Base-by-base conservation (phyloP, 2,329 filamentous ascomycete species). In the Ophiostoma himal-ulmi region DNA sequence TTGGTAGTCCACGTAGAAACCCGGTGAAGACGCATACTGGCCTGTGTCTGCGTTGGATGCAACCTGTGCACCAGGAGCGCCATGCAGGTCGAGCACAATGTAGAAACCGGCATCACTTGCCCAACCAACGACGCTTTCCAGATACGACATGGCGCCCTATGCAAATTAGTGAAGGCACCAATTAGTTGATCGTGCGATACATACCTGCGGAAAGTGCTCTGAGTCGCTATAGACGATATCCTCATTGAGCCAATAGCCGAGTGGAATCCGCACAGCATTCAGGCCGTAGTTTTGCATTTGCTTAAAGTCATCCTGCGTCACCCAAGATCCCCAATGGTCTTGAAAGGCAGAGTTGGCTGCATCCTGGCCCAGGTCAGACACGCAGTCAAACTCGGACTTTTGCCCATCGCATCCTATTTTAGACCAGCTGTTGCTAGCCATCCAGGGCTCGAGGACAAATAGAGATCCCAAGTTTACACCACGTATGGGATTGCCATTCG, bases 1-100 rank as follows among this genome's bases (percentile, higher is more conserved):
- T 76, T 89, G 82, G 75, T 83, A 84, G 71, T 82, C 80, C 39
- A 80, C 78, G 76, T 86, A 89, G 78, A 89, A 89, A 2, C 84
- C 84, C 0, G 85, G 74, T 0, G 74, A 70, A 4, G 68, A 17
- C 0, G 74, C 74, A 39, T 72, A 74, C 72, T 77, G 79, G 77
- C 83, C 84, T 2, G 83, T 85, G 73, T 83, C 83, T 0, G 83
- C 74, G 64, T 86, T 81, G 1, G 14, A 80, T 8, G 62, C 62
- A 13, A 65, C 77, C 74, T 86, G 84, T 0, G 83, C 83, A 37
- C 82, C 82, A 0, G 84, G 83, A 0, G 80, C 82, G 20, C 83
- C 84, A 72, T 86, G 84, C 26, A 85, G 77, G 71, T 84, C 84
- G 17, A 86, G 78, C 66, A 86, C 84, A 57, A 87, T 82, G 72